Conservation (phyloP, 352 stramenopile species). For the Phytophthora cactorum region DNA sequence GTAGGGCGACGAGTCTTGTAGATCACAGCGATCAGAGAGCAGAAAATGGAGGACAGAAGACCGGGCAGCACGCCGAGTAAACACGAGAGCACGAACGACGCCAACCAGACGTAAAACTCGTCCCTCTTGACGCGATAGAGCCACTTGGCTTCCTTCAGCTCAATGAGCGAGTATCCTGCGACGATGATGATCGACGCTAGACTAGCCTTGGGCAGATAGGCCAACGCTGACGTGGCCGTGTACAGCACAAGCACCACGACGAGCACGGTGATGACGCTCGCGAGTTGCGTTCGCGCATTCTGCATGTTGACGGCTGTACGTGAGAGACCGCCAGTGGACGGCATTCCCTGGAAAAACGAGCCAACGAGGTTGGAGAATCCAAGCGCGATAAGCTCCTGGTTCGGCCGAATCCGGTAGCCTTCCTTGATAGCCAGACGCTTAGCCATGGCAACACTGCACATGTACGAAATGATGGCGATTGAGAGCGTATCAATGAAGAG, state of each 20-base stretch:
- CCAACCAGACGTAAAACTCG: constrained; percentile 74
- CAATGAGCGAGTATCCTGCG: constrained; percentile 85
- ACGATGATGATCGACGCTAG: constrained; percentile 92
- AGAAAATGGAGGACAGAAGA: constrained; percentile 57
- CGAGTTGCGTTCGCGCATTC: constrained; percentile 86
- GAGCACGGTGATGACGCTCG: constrained; percentile 87
- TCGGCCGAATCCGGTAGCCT: constrained; percentile 80
- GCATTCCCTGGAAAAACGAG: constrained; percentile 91
- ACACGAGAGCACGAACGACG: constrained; percentile 56
- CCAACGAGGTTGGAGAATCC: constrained; percentile 91
- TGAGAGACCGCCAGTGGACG: constrained; percentile 89
- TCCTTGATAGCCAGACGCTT: constrained; percentile 86
- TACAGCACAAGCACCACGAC: constrained; percentile 92
- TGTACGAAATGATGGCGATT: constrained; percentile 93
- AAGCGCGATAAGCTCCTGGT: constrained; percentile 91
- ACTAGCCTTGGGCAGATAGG: constrained; percentile 88
- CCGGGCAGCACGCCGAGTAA: constrained; percentile 54
- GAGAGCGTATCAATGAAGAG: constrained; percentile 78
- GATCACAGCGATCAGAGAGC: constrained; percentile 72
- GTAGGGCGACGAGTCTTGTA: constrained; percentile 62
- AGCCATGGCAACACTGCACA: constrained; percentile 91
- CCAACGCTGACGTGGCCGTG: constrained; percentile 88
- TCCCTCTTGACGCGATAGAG: constrained; percentile 67
- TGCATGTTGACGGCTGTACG: constrained; percentile 93
- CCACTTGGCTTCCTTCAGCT: constrained; percentile 88